Base-by-base conservation (phyloP, 257 asterid genomes). In the Eucommia ulmoides region DNA sequence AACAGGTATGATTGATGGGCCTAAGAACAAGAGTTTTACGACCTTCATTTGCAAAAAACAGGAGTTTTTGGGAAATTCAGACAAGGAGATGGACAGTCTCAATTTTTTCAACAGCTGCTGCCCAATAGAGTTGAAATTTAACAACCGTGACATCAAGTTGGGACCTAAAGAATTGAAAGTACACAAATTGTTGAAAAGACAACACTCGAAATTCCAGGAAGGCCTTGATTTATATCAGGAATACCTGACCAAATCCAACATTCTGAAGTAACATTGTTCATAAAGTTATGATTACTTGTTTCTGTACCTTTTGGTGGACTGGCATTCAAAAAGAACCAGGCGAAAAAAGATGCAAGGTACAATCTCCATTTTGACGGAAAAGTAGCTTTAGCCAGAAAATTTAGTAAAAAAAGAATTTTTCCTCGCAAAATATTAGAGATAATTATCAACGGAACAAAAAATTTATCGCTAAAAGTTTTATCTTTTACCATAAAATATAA, bases 51-150 rank as follows among this genome's bases (percentile, higher is more conserved):
- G 63, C 41, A 59, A 71, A 68, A 65, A 72, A 52, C 61, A 66
- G 50, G 64, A 68, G 25, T 42, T 49, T 45, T 59, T 49, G 33
- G 51, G 59, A 17, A 58, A 60, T 61, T 48, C 70, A 21, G 49
- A 66, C 44, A 58, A 29, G 23, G 71, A 56, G 51, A 67, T 58
- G 53, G 76, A 41, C 16, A 81, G 80, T 23, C 49, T 50, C 11
- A 76, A 80, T 59, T 60, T 79, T 12, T 76, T 82, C 44, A 76
- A 77, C 54, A 61, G 49, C 44, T 85, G 77, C 52, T 82, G 92
- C 61, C 94, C 88, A 3, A 35, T 77, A 33, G 73, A 64, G 24
- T 58, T 82, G 66, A 66, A 68, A 45, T 82, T 82, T 54, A 65
- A 64, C 41, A 67, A 64, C 24, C 21, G 33, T 17, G 12, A 26